phyloP scores from a whole-genome alignment of 164 flowering plant species.

The Berberis thunbergii region DNA sequence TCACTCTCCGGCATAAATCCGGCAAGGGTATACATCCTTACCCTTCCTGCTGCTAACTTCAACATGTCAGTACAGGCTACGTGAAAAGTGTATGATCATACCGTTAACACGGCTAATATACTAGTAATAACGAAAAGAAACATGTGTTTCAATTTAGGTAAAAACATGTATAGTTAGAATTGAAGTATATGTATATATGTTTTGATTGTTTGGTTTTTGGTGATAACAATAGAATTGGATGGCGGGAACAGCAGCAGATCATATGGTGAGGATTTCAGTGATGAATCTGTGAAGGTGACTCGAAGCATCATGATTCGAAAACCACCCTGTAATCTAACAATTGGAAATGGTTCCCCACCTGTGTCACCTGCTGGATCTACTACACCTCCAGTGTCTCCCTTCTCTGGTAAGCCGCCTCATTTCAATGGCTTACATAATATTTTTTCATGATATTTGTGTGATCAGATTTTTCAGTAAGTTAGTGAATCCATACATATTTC shows the following conservation, averaged over 20 bases:
- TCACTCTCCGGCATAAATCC: too few species aligned
- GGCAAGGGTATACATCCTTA: too few species aligned
- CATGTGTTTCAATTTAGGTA: too few species aligned
- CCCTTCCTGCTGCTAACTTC: too few species aligned
- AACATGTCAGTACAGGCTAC: too few species aligned
- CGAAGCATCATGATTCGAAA: neutral
- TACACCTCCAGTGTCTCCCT: conserved; percentile 77
- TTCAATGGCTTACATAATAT: neutral
- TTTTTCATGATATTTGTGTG: neutral
- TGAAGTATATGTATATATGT: too few species aligned
- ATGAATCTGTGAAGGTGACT: neutral
- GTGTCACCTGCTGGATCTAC: conserved; percentile 3
- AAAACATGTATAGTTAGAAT: too few species aligned
- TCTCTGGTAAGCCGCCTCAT: conserved; percentile 42
- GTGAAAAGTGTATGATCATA: too few species aligned
- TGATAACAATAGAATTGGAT: too few species aligned
- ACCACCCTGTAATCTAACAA: neutral
- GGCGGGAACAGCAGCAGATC: neutral
- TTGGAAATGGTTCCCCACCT: neutral
- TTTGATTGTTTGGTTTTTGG: too few species aligned
- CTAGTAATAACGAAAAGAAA: too few species aligned
- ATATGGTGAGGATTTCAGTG: neutral
- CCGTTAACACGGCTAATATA: too few species aligned
- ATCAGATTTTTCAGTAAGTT: neutral
- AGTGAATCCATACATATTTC: neutral